Evolutionary conservation across 2,329 filamentous ascomycete genomes (phyloP), one percentile per base, ranked within the genome.

Genomic region (Fonsecaea pedrosoi): DNA sequence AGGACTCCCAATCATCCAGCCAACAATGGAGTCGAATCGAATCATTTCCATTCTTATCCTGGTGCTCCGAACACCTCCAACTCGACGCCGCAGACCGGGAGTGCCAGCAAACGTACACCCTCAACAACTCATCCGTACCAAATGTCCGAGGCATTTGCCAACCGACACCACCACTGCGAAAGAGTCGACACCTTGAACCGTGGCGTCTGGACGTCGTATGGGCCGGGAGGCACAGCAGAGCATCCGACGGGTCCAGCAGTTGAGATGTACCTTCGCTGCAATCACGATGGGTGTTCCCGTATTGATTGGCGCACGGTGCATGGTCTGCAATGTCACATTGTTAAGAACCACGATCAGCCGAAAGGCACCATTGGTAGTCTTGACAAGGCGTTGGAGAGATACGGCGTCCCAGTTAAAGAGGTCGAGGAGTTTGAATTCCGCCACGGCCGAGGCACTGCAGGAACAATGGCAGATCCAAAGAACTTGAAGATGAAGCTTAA

Each of bases 271-370:
- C 61, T 73, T 15, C 68, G 68, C 1, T 73, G 72, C 66, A 73
- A 73, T 38, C 72, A 73, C 34, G 72, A 73, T 54, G 67, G 64
- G 21, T 73, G 72, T 64, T 58, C 67, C 4, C 67, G 72, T 34
- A 73, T 73, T 40, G 71, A 73, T 64, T 73, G 72, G 72, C 65
- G 69, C 15, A 73, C 72, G 2, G 71, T 73, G 9, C 72, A 73
- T 54, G 72, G 72, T 18, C 58, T 73, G 15, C 71, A 73, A 65
- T 73, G 72, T 42, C 72, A 73, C 40, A 73, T 73, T 65, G 72
- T 73, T 7, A 73, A 73, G 57, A 71, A 71, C 40, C 72, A 73
- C 38, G 69, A 69, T 50, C 70, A 71, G 37, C 72, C 72, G 3
- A 73, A 73, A 50, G 72, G 72, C 9, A 73, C 72, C 1, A 73